Evolutionary conservation across 2,329 filamentous ascomycete species (phyloP).

Genomic region (Chalara sp.): DNA sequence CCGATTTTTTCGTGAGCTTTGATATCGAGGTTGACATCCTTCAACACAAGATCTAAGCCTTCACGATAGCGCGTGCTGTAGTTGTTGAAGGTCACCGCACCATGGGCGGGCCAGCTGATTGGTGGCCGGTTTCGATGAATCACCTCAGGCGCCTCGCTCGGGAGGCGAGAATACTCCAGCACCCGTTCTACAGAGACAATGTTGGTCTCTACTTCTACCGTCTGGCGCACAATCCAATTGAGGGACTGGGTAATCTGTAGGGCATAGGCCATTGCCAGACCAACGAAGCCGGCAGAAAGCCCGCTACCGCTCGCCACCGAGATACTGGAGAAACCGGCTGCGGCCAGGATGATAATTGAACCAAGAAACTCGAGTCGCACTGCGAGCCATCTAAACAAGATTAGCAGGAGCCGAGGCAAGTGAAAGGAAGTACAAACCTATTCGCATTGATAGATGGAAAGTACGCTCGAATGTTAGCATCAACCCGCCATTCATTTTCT

Average conservation of each 20-base stretch:
- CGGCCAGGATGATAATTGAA: conserved; percentile 82
- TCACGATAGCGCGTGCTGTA: conserved; percentile 91
- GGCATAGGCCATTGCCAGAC: conserved; percentile 93
- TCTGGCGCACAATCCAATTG: conserved; percentile 98
- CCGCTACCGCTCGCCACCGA: conserved; percentile 63
- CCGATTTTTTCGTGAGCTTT: conserved; percentile 97
- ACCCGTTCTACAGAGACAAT: conserved; percentile 98
- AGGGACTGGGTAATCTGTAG: conserved; percentile 94
- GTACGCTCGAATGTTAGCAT: conserved; percentile 89
- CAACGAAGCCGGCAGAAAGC: conserved; percentile 70
- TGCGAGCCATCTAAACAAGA: conserved; percentile 76
- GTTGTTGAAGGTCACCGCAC: conserved; percentile 83
- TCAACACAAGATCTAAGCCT: conserved; percentile 85
- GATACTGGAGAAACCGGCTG: conserved; percentile 76
- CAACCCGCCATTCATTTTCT: conserved; percentile 96
- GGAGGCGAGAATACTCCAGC: conserved; percentile 85
- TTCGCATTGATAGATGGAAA: conserved; percentile 87
- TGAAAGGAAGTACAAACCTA: conserved; percentile 16
- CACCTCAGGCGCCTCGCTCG: conserved; percentile 91
- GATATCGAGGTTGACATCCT: conserved; percentile 86
- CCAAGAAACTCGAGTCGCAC: conserved; percentile 94
- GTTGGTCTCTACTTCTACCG: conserved; percentile 99
- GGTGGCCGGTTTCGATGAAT: conserved; percentile 81
- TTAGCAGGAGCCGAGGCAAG: conserved; percentile 5
- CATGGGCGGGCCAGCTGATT: conserved; percentile 85